Evolutionary conservation across 2,329 filamentous ascomycete genomes (phyloP).

Genomic region (Samsoniella hepiali): DNA sequence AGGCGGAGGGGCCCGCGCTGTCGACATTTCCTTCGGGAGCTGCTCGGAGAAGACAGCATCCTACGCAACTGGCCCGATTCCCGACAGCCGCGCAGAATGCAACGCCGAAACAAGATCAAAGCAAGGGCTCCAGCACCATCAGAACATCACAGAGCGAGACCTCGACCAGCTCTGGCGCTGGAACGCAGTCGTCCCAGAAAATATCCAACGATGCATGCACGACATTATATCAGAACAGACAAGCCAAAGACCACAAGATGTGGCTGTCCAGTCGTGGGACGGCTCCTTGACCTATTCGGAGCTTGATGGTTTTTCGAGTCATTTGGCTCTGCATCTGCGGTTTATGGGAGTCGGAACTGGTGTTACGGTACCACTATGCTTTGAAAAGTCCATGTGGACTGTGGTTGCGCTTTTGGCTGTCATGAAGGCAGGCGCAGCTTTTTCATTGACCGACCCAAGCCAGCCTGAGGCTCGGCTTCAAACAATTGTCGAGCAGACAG

Average conservation of each 20-base stretch:
- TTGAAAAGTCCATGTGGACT: slow-evolving; percentile 48
- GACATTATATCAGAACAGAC: slow-evolving; percentile 43
- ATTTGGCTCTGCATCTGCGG: slow-evolving; percentile 39
- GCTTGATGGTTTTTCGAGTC: slow-evolving; percentile 41
- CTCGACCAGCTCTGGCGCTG: slow-evolving; percentile 45
- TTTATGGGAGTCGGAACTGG: slow-evolving; percentile 37
- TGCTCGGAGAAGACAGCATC: slow-evolving; percentile 12
- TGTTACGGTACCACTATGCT: slow-evolving; percentile 47
- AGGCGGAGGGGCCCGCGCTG: slow-evolving; percentile 21
- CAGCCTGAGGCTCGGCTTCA: slow-evolving; percentile 44
- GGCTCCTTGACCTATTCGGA: slow-evolving; percentile 45
- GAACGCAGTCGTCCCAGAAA: slow-evolving; percentile 42
- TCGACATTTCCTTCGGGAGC: slow-evolving; percentile 16
- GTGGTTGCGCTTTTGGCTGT: slow-evolving; percentile 43
- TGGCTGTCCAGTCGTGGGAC: slow-evolving; percentile 50
- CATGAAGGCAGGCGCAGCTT: slow-evolving; percentile 48
- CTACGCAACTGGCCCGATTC: slow-evolving; percentile 6
- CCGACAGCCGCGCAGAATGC: neutral
- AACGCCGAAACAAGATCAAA: neutral
- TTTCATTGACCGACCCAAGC: slow-evolving; percentile 45
- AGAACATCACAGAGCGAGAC: slow-evolving; percentile 31
- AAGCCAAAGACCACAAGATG: slow-evolving; percentile 33
- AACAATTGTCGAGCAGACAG: slow-evolving; percentile 44
- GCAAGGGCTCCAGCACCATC: neutral
- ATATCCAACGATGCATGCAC: slow-evolving; percentile 44